Base-by-base conservation (phyloP, 2,329 filamentous ascomycete species). In the Aspergillus fumigatus region DNA sequence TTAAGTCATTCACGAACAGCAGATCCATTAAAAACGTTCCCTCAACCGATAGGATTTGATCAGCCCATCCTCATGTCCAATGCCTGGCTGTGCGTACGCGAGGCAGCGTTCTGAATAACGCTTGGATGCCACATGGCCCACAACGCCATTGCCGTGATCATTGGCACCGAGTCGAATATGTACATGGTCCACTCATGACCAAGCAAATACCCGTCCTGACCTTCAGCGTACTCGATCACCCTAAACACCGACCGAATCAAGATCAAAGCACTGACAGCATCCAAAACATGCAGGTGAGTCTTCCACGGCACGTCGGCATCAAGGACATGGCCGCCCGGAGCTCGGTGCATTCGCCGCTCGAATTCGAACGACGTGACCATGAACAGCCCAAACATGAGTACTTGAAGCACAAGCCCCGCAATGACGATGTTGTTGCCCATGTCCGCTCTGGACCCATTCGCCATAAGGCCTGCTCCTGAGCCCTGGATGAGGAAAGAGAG, bases 401-500 rank as follows among this genome's bases (percentile, higher is more conserved):
- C 49, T 50, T 66, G 62, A 1, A 66, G 40, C 10, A 38, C 21
- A 4, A 66, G 59, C 14, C 64, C 64, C 3, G 21, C 58, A 6
- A 66, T 56, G 14, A 61, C 56, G 23, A 64, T 59, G 6, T 56
- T 48, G 32, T 40, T 64, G 38, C 21, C 64, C 64, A 10, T 55
- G 53, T 4, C 19, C 51, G 11, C 50, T n/a, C 4, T 51, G 32
- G 14, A 38, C 14, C 43, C 55, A 4, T 19, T 43, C 8, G 57
- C 45, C 51, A 58, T 58, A 17, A 60, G 52, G 1, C 59, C 51
- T 11, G 59, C 55, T 54, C 67, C 67, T 7, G 53, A 63, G 10
- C 53, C 68, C 59, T 81, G 79, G 26, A 80, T 68, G 41, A 79
- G 48, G 62, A 81, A 81, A 2, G 73, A 76, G 23, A 80, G 61